Evolutionary conservation across 768 basidiomycete species (phyloP).

Genomic region (Cystofilobasidium ferigula): DNA sequence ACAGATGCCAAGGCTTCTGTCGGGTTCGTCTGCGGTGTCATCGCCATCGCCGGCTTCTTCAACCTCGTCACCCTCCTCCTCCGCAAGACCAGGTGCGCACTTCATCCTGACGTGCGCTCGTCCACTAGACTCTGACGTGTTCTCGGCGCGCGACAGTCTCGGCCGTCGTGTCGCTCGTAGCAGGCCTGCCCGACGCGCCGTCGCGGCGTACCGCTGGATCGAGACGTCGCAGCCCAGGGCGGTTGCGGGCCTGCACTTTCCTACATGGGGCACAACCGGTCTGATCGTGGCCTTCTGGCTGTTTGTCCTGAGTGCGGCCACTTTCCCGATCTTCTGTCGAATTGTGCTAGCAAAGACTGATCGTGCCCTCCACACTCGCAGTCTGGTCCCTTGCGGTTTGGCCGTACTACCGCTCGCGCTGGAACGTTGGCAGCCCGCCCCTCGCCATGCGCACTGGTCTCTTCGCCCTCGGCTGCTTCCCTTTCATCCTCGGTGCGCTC

Average conservation of each 20-base stretch:
- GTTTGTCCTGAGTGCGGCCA: constrained; percentile 17
- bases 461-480: constrained; percentile 26
- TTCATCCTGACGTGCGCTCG: neutral
- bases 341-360: no score
- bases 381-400: neutral
- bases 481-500: constrained; percentile 29
- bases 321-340: no score
- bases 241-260: constrained; percentile 25
- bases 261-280: constrained; percentile 3
- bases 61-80: constrained; percentile 19
- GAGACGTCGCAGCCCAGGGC: constrained; percentile 22
- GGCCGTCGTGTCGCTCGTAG: constrained; percentile 4
- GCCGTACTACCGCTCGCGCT: constrained; percentile 30
- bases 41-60: constrained; percentile 16
- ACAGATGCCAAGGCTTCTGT: constrained; percentile 21
- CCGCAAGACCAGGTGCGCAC: neutral
- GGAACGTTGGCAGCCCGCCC: constrained; percentile 31
- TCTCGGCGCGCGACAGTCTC: neutral
- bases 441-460: constrained; percentile 29
- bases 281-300: constrained; percentile 11
- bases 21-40: constrained; percentile 22
- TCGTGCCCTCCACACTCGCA: neutral
- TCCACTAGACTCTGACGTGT: no score
- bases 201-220: constrained; percentile 23
- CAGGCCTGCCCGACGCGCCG: neutral